Conservation (phyloP, 2,329 filamentous ascomycete genomes). For the Chaetomiaceae sp. region DNA sequence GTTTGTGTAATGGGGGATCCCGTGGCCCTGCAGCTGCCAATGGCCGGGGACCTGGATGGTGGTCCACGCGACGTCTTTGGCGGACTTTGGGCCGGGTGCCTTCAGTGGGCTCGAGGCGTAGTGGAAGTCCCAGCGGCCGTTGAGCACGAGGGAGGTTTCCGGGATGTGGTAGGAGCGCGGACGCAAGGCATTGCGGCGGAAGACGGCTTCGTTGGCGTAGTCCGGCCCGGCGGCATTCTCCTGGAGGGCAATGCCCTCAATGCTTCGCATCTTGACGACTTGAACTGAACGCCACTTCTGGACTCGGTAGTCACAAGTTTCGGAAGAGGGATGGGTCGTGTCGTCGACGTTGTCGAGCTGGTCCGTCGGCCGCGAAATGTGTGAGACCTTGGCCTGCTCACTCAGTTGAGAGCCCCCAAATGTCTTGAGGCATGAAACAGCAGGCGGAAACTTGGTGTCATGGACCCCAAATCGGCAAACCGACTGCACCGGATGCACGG, state of each 20-base stretch:
- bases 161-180: slow-evolving; percentile 51
- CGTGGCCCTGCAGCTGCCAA: slow-evolving; percentile 68
- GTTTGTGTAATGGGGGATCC: slow-evolving; percentile 65
- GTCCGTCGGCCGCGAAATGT: too few species aligned
- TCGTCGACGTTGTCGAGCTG: too few species aligned
- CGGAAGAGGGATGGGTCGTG: too few species aligned
- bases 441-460: too few species aligned
- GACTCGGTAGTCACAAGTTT: too few species aligned
- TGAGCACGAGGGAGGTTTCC: slow-evolving; percentile 45
- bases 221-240: slow-evolving; percentile 39
- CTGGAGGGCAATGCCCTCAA: slow-evolving; percentile 31
- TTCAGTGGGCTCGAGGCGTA: slow-evolving; percentile 43
- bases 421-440: too few species aligned
- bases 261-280: background rate
- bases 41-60: slow-evolving; percentile 59
- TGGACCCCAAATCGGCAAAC: too few species aligned
- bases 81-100: slow-evolving; percentile 37
- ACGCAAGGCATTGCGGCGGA: slow-evolving; percentile 50
- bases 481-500: too few species aligned
- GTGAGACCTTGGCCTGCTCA: too few species aligned
- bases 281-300: too few species aligned
- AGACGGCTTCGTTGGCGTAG: slow-evolving; percentile 47
- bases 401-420: too few species aligned
- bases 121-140: slow-evolving; percentile 55
- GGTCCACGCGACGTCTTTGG: slow-evolving; percentile 35